These are phyloP conservation scores for Elaphomyces granulatus DNA, from an alignment of 495 filamentous ascomycete species.

Conservation along the genomic window DNA sequence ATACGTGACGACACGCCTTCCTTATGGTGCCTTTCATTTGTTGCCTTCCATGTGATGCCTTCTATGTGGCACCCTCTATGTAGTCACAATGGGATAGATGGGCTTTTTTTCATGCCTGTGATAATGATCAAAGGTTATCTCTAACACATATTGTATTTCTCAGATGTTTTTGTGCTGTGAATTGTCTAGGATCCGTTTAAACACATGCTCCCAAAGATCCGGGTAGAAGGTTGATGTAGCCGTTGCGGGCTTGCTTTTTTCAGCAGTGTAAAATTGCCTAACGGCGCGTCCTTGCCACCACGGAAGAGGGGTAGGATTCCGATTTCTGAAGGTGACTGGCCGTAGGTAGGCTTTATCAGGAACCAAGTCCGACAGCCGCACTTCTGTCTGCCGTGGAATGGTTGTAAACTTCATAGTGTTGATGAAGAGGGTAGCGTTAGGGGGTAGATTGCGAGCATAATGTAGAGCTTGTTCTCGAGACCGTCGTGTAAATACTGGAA, in stretches of 20 bases:
- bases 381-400: slow-evolving; percentile 25
- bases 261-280: slow-evolving; percentile 21
- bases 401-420: slow-evolving; percentile 52
- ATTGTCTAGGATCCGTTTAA: slow-evolving; percentile 16
- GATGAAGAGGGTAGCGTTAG: slow-evolving; percentile 48
- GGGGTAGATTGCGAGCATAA: slow-evolving; percentile 48
- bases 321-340: slow-evolving; percentile 28
- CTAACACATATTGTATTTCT: no score
- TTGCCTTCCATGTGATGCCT: no score
- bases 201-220: slow-evolving; percentile 29
- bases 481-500: slow-evolving; percentile 53
- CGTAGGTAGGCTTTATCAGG: slow-evolving; percentile 17
- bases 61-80: no score
- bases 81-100: no score
- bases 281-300: slow-evolving; percentile 21
- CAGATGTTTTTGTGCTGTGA: neutral
- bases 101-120: no score
- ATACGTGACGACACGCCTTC: no score
- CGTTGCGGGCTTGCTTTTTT: slow-evolving; percentile 22
- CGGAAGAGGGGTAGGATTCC: slow-evolving; percentile 18
- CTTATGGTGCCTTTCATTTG: no score
- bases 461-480: slow-evolving; percentile 51
- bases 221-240: slow-evolving; percentile 28
- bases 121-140: no score
- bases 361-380: slow-evolving; percentile 26